Percentiles rank a stretch among this genome's conserved stretches.
Evolutionary conservation across 805 yeast genomes (phyloP).

Genomic region (Nakazawaea peltata): DNA sequence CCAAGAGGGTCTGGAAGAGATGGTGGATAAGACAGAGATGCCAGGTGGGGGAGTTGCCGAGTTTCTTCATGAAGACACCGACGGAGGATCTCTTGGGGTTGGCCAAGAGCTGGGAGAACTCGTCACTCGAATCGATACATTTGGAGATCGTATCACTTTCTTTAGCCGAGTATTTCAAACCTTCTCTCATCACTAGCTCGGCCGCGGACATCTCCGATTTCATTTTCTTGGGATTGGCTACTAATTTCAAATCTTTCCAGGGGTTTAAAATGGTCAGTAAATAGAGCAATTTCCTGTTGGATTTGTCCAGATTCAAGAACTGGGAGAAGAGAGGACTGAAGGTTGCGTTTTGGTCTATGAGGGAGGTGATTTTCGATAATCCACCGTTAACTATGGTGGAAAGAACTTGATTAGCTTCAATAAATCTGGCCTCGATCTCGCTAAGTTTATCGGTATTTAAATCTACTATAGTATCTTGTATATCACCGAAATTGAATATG

Average conservation of each 20-base stretch:
- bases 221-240: slow-evolving; percentile 27
- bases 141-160: slow-evolving; percentile 51
- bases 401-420: slow-evolving; percentile 14
- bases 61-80: slow-evolving; percentile 51
- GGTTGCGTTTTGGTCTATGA: neutral
- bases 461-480: slow-evolving; percentile 13
- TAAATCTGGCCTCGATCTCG: slow-evolving; percentile 3
- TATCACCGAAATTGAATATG: slow-evolving; percentile 42
- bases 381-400: slow-evolving; percentile 8
- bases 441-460: slow-evolving; percentile 10
- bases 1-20: slow-evolving; percentile 11
- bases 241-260: slow-evolving; percentile 32
- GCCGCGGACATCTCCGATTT: slow-evolving; percentile 29
- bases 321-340: no score
- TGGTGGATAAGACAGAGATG: no score
- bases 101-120: no score
- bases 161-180: slow-evolving; percentile 54
- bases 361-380: slow-evolving; percentile 2
- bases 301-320: slow-evolving; percentile 8
- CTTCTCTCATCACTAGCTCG: slow-evolving; percentile 53
- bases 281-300: slow-evolving; percentile 30
- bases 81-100: slow-evolving; percentile 41
- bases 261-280: slow-evolving; percentile 41
- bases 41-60: no score
- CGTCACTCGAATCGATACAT: no score